Evolutionary conservation across 192 early-diverging fungal species (phyloP), one percentile per base, ranked within the genome.

Genomic region (Coemansia sp.): DNA sequence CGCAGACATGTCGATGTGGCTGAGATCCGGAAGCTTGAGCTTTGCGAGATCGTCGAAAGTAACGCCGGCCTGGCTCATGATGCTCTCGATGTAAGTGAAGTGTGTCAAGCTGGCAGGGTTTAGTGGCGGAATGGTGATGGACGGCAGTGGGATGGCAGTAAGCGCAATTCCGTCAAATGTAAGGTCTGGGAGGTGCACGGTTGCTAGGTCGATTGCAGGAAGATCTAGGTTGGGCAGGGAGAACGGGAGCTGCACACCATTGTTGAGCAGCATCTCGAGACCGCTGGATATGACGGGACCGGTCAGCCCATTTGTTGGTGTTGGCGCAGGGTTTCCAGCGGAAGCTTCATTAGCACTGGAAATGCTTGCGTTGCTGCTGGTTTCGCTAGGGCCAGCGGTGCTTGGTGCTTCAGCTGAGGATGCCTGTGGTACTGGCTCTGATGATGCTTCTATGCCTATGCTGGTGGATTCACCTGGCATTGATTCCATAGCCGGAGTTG

Each of bases 11-110:
- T 73, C 51, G 29, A 80, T 26, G 28, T 74, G 64, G 34, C 49
- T 60, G 30, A 80, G 61, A n/a, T 80, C 77, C 7, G 72, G 77
- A 12, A 80, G 34, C 3, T 71, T 72, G n/a, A 74, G 61, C 13
- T 74, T 74, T 33, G 77, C 77, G 40, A 80, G 15, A 43, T 80
- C 77, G 16, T 80, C 77, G 46, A 80, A 80, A 2, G 68, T 71
- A 26, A 80, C 34, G 0, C 68, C 68, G 2, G 77, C 77, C 34
- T 52, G 51, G 68, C 66, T 71, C 77, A 80, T 74, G 18, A 80
- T 45, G 39, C 55, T 49, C 52, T 71, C 43, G 23, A 80, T 80
- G 23, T 80, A 80, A 0, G 33, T 37, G 43, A 80, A 80, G 15
- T 71, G 63, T 4, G 77, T 80, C 61, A 80, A 28, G 43, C 77